A percentile compares a stretch with the other conserved stretches of the same genome.
Evolutionary conservation across 148 eudicot genomes (phyloP).

Genomic region (Rhododendron ovatum): DNA sequence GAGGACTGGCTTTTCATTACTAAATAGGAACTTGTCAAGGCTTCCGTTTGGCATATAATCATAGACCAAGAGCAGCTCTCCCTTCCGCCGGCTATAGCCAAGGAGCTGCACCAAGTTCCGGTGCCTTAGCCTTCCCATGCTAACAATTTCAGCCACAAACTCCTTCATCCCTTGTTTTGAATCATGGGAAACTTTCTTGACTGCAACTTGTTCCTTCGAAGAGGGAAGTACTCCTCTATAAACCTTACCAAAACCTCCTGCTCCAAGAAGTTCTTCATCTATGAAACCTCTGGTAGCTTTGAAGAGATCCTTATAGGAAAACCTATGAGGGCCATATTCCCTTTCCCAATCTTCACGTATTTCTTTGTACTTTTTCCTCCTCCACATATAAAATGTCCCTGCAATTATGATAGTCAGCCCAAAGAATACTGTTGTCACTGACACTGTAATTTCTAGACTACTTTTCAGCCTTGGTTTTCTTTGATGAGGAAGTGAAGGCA

Average conservation of each 20-base stretch:
- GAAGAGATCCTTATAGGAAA: too few species aligned
- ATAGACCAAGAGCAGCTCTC: background rate
- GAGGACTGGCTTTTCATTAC: constrained; percentile 13
- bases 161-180: constrained; percentile 40
- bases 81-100: constrained; percentile 31
- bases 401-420: background rate
- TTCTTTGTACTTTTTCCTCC: too few species aligned
- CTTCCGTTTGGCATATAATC: constrained; percentile 42
- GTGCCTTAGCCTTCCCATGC: constrained; percentile 44
- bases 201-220: constrained; percentile 21
- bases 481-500: constrained; percentile 33
- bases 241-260: constrained; percentile 46
- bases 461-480: background rate
- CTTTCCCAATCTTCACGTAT: too few species aligned
- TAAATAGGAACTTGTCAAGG: constrained; percentile 35
- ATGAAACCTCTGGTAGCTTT: background rate
- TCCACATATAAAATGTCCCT: background rate
- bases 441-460: background rate
- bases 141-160: constrained; percentile 32
- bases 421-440: background rate
- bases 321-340: too few species aligned
- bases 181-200: constrained; percentile 36
- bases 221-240: constrained; percentile 33
- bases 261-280: constrained; percentile 28
- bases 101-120: constrained; percentile 40